A percentile compares a stretch with the other conserved stretches of the same genome.
phyloP scores from a whole-genome alignment of 2,329 filamentous ascomycete genomes.

The Hypoxylon sp. region DNA sequence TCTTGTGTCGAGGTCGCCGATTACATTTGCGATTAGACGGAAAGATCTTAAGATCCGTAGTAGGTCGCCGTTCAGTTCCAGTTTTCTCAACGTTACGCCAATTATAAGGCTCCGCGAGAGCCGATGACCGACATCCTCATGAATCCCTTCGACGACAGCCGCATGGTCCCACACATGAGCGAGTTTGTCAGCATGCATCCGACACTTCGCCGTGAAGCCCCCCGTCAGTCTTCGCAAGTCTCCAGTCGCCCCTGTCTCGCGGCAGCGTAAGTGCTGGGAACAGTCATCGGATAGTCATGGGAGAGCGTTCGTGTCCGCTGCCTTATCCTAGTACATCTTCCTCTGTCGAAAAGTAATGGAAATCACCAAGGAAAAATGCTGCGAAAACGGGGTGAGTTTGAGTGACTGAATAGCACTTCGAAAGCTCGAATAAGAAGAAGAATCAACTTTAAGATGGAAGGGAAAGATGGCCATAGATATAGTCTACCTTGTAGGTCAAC shows the following conservation, averaged over 20 bases:
- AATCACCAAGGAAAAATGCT: slow-evolving; percentile 27
- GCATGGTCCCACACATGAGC: slow-evolving; percentile 31
- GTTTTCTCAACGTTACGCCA: slow-evolving; percentile 13
- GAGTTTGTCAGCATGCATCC: slow-evolving; percentile 30
- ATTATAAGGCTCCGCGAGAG: slow-evolving; percentile 14
- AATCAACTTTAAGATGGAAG: slow-evolving; percentile 17
- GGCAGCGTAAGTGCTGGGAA: not conserved
- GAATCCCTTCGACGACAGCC: slow-evolving; percentile 11
- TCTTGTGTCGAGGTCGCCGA: slow-evolving; percentile 33
- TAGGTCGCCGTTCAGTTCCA: slow-evolving; percentile 17
- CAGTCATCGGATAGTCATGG: slow-evolving; percentile 16
- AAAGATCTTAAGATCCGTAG: slow-evolving; percentile 1
- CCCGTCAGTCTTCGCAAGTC: slow-evolving; percentile 21
- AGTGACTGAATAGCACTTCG: not conserved
- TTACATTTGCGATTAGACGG: slow-evolving; percentile 25
- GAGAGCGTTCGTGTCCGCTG: not conserved
- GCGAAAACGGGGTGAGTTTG: slow-evolving; percentile 29
- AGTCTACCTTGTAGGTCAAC: slow-evolving; percentile 33
- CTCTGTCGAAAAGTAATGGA: slow-evolving; percentile 11
- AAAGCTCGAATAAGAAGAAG: slow-evolving; percentile 17
- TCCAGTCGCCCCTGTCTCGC: slow-evolving; percentile 16
- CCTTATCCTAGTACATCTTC: slow-evolving; percentile 3
- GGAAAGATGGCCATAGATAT: slow-evolving; percentile 34
- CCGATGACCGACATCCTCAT: slow-evolving; percentile 28
- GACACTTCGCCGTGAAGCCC: slow-evolving; percentile 11